These are phyloP conservation scores for Russula emetica DNA, from an alignment of 768 basidiomycete species.

Conservation along the genomic window DNA sequence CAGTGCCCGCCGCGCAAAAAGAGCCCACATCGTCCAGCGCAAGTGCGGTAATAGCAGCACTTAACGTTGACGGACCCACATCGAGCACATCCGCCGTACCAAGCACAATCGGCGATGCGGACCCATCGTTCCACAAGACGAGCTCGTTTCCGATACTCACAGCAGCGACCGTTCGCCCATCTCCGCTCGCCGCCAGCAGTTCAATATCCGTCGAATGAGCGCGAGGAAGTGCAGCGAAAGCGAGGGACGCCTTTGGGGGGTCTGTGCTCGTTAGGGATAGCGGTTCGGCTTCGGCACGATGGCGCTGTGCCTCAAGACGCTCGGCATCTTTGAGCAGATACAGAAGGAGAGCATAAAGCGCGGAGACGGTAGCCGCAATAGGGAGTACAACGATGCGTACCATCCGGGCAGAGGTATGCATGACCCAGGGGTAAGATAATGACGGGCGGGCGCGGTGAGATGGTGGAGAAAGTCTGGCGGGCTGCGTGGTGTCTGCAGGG, in stretches of 20 bases:
- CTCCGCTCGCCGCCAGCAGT: constrained; percentile 63
- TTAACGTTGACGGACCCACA: constrained; percentile 45
- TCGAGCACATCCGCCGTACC: constrained; percentile 51
- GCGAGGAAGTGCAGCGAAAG: constrained; percentile 74
- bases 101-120: constrained; percentile 42
- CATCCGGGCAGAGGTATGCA: constrained; percentile 65
- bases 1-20: constrained; percentile 69
- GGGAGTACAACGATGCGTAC: constrained; percentile 82
- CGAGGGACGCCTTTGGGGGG: constrained; percentile 42
- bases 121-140: constrained; percentile 57
- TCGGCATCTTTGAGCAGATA: constrained; percentile 91
- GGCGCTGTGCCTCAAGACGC: constrained; percentile 78
- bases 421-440: constrained; percentile 41
- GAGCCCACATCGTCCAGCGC: constrained; percentile 58
- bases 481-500: constrained; percentile 35
- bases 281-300: constrained; percentile 47
- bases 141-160: constrained; percentile 79
- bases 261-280: constrained; percentile 32
- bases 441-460: constrained; percentile 19
- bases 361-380: constrained; percentile 68
- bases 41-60: constrained; percentile 54
- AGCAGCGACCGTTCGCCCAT: constrained; percentile 61
- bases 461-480: not conserved
- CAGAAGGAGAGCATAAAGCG: constrained; percentile 71
- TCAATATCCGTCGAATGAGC: constrained; percentile 80